These are phyloP conservation scores for Closterium sp. DNA, from an alignment of 139 green algal genomes.

Conservation along the genomic window DNA sequence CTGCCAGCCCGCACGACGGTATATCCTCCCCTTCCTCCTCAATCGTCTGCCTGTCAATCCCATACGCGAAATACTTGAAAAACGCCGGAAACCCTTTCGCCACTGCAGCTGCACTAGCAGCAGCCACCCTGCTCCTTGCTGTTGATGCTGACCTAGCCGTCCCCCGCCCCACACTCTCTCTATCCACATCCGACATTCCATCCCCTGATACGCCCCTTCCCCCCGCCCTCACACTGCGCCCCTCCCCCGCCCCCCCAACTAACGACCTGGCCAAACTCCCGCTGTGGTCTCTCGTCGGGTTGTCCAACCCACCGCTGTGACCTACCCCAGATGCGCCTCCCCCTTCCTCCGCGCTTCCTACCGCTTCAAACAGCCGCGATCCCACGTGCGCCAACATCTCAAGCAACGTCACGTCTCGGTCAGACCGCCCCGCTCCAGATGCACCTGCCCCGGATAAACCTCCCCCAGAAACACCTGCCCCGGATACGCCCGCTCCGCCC, in stretches of 20 bases:
- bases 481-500: neutral
- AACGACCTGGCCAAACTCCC: neutral
- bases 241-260: neutral
- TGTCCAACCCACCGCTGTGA: neutral
- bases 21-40: constrained; percentile 12
- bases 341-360: neutral
- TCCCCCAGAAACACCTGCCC: neutral
- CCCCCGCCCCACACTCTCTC: neutral
- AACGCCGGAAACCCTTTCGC: neutral
- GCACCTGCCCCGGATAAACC: neutral
- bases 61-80: constrained; percentile 12
- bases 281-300: neutral
- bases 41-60: neutral
- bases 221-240: neutral
- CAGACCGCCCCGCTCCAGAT: neutral
- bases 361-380: neutral
- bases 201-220: neutral
- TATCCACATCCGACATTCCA: neutral
- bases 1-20: neutral
- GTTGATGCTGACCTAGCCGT: neutral
- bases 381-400: neutral
- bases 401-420: neutral
- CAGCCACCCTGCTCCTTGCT: neutral
- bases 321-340: neutral
- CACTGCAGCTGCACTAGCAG: neutral